These are phyloP conservation scores for Casuarina cunninghamiana DNA, from an alignment of 306 rosid species.

Conservation along the genomic window DNA sequence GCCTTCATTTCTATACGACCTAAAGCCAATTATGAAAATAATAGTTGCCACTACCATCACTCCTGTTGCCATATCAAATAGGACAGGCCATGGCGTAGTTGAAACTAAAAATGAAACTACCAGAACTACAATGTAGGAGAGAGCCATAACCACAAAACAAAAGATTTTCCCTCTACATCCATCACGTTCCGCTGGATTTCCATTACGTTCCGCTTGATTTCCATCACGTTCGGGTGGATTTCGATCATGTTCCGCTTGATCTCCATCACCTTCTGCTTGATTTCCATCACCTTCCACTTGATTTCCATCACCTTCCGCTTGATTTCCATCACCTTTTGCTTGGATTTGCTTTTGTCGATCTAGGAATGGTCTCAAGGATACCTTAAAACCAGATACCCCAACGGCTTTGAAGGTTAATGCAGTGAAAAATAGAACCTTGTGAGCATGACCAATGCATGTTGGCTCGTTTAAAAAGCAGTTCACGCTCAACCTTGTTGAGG, in stretches of 20 bases:
- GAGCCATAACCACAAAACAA: too few relatives aligned
- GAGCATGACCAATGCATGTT: not conserved
- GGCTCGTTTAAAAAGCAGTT: not conserved
- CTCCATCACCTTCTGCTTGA: not conserved
- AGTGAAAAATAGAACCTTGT: not conserved
- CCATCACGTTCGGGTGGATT: not conserved
- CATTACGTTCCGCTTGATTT: not conserved
- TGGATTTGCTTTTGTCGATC: not conserved
- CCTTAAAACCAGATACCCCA: not conserved
- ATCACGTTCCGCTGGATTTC: too few relatives aligned
- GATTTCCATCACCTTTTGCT: not conserved
- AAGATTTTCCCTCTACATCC: too few relatives aligned
- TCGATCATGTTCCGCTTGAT: not conserved
- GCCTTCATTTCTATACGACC: not conserved
- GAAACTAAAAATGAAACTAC: conserved; percentile 14
- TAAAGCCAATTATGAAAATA: conserved; percentile 25
- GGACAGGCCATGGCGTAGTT: conserved; percentile 24
- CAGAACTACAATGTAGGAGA: too few relatives aligned
- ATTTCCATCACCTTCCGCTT: not conserved
- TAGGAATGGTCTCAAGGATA: not conserved
- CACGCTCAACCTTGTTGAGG: not conserved
- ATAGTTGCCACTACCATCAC: conserved; percentile 10
- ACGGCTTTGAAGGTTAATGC: not conserved
- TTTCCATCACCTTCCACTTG: too few relatives aligned
- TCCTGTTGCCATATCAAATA: conserved; percentile 23